Conservation (phyloP, 345 rosid genomes). For the Gynandropsis gynandra region DNA sequence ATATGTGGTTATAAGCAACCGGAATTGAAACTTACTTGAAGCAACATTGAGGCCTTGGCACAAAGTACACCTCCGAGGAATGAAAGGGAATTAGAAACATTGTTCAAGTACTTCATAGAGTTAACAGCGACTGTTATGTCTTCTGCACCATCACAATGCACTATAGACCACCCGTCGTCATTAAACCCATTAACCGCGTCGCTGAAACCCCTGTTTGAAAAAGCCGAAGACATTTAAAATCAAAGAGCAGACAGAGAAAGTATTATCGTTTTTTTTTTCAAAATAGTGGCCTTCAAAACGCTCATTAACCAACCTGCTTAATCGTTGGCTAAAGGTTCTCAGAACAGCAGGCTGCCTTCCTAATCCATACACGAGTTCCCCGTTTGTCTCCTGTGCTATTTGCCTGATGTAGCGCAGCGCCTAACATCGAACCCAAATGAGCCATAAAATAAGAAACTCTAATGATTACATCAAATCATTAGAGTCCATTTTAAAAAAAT, state of each 20-base stretch:
- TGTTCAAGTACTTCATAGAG: conserved; percentile 57
- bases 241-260: background rate
- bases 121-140: conserved; percentile 83
- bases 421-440: conserved; percentile 26
- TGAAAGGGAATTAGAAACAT: conserved; percentile 45
- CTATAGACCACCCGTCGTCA: conserved; percentile 90
- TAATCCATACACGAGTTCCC: conserved; percentile 89
- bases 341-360: conserved; percentile 96
- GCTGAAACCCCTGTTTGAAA: conserved; percentile 65
- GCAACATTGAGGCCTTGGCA: conserved; percentile 98
- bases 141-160: conserved; percentile 80
- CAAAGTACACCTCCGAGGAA: conserved; percentile 89
- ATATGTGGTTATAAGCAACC: background rate
- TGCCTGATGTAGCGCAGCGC: conserved; percentile 79
- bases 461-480: background rate
- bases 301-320: conserved; percentile 57
- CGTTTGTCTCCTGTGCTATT: conserved; percentile 92
- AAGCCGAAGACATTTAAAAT: background rate
- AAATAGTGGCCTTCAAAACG: too few relatives aligned
- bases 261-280: background rate
- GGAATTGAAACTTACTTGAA: conserved; percentile 57
- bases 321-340: conserved; percentile 88
- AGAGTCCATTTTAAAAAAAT: background rate
- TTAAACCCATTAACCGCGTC: conserved; percentile 91
- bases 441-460: conserved; percentile 1